Evolutionary conservation across 148 eudicot species (phyloP), one percentile per base, ranked within the genome.

Genomic region (Drosera capensis): DNA sequence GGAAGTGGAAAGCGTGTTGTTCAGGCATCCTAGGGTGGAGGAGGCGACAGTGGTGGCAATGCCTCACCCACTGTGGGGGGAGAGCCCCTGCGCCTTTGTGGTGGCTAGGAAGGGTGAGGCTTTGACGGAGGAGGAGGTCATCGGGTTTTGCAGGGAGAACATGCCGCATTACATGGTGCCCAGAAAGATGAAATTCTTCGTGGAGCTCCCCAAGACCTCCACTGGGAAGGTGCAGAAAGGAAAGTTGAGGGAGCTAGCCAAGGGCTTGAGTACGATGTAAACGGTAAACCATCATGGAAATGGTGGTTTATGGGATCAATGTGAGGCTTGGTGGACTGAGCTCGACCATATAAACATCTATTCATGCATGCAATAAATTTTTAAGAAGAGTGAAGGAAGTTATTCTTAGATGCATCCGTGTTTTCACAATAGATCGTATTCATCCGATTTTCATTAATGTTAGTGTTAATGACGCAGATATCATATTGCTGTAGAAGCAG

Each of bases 161-260:
- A 48, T 80, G 71, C 83, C 90, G 3, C 80, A 36, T 46, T 80
- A 59, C 40, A 77, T 80, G 90, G 75, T 78, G 16, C 83, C 90
- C 34, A 65, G 73, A 24, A 77, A 73, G 1, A 66, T 80, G 1
- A 66, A n/a, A n/a, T n/a, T 80, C 45, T 80, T 77, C 23, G 68
- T 55, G 40, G 78, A 80, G 36, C 57, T 80, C 51, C 90, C 90
- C 0, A 80, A 77, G 56, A 80, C 90, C 13, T 80, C 90, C 0
- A 80, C 90, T 0, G 90, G 90, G 41, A 80, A 80, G 80, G 68
- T 71, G 0, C 83, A 76, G 51, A 80, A 80, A n/a, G n/a, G 47
- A 14, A 35, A 74, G 17, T 47, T 87, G 21, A 77, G 96, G 52
- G 70, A 22, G 11, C 8, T 50, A 19, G 85, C 82, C 0, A 79